Evolutionary conservation across 345 rosid species (phyloP).

Genomic region (Acer negundo): DNA sequence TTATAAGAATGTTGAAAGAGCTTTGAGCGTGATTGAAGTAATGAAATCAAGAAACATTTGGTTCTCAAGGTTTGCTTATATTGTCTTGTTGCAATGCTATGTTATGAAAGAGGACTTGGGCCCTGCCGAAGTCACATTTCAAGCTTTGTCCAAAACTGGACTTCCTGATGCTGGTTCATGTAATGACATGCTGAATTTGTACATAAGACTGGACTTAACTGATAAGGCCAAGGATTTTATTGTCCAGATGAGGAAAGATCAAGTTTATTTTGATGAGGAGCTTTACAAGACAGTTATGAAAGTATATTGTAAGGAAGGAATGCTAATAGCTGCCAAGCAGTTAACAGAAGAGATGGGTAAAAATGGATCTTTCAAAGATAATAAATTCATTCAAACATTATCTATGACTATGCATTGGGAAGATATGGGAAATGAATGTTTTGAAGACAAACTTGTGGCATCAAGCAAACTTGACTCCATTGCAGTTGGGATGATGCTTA

Average conservation of each 20-base stretch:
- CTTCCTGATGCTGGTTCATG: constrained; percentile 80
- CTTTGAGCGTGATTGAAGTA: constrained; percentile 54
- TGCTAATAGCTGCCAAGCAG: constrained; percentile 52
- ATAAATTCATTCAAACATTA: constrained; percentile 62
- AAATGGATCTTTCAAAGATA: constrained; percentile 38
- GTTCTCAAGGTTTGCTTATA: constrained; percentile 79
- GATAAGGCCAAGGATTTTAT: constrained; percentile 63
- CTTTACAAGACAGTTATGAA: constrained; percentile 56
- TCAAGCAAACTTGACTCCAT: constrained; percentile 38
- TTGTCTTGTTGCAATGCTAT: constrained; percentile 79
- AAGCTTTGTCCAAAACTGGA: constrained; percentile 63
- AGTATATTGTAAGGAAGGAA: constrained; percentile 64
- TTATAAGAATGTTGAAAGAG: constrained; percentile 64
- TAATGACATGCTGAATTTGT: constrained; percentile 74
- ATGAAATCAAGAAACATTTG: constrained; percentile 72
- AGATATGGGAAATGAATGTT: constrained; percentile 21
- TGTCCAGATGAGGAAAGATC: constrained; percentile 50
- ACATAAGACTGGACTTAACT: constrained; percentile 46
- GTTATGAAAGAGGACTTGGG: constrained; percentile 60
- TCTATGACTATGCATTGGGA: constrained; percentile 36
- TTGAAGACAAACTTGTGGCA: constrained; percentile 28
- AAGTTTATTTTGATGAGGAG: constrained; percentile 54
- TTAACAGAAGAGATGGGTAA: constrained; percentile 51
- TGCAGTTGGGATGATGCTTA: constrained; percentile 63
- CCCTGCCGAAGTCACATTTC: constrained; percentile 76